These are phyloP conservation scores for Aspergillus sp. DNA, from an alignment of 2,329 filamentous ascomycete species.

Conservation along the genomic window DNA sequence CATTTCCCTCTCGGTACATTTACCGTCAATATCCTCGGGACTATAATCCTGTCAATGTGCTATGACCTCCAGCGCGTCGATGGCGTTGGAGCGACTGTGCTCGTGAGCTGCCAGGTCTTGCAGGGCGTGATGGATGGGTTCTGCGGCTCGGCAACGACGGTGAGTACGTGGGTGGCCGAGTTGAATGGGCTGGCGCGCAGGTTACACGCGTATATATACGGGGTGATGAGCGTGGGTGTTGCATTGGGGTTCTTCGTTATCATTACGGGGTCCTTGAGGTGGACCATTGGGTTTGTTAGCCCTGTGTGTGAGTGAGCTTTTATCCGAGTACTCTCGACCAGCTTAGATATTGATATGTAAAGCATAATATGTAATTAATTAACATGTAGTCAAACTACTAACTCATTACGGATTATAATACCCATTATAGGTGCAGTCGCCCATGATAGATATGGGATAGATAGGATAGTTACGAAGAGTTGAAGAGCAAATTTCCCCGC, in stretches of 20 bases:
- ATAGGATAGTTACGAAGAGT: background rate
- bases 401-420: background rate
- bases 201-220: conserved; percentile 63
- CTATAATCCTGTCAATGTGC: conserved; percentile 69
- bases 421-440: background rate
- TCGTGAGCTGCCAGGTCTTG: conserved; percentile 65
- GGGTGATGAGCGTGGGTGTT: conserved; percentile 46
- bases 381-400: background rate
- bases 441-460: background rate
- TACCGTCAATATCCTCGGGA: conserved; percentile 74
- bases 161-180: conserved; percentile 68
- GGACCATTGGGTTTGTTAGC: conserved; percentile 46
- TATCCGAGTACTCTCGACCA: background rate
- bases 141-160: conserved; percentile 65
- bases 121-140: conserved; percentile 68
- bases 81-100: conserved; percentile 43
- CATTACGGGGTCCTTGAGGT: conserved; percentile 58
- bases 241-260: conserved; percentile 52
- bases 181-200: conserved; percentile 53
- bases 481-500: conserved; percentile 24
- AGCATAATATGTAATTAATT: background rate
- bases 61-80: conserved; percentile 73
- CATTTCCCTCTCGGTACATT: conserved; percentile 87
- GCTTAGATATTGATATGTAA: background rate
- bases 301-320: conserved; percentile 30